These are phyloP conservation scores for Acanthamoeba sp. DNA, from an alignment of 208 protist genomes.

Conservation along the genomic window DNA sequence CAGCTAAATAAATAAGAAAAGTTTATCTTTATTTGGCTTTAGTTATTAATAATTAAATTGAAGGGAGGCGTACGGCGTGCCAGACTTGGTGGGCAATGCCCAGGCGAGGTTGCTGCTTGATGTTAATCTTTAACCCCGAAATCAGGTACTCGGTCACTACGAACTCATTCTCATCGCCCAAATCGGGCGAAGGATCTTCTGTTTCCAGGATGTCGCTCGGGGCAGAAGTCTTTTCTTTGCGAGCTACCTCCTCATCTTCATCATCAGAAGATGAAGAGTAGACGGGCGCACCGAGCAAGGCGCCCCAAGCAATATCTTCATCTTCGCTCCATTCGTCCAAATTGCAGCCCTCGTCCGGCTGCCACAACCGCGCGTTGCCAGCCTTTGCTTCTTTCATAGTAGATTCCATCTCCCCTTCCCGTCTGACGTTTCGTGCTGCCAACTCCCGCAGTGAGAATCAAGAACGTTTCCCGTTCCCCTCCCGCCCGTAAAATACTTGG, in stretches of 20 bases:
- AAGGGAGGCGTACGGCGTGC: constrained; percentile 17
- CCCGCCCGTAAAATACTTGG: no score
- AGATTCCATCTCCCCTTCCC: background rate
- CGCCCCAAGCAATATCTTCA: constrained; percentile 17
- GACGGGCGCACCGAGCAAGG: background rate
- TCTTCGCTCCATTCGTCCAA: constrained; percentile 29
- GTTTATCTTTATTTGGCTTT: background rate
- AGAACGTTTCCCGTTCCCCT: no score
- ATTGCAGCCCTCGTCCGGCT: constrained; percentile 12
- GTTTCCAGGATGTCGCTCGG: background rate
- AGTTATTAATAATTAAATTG: background rate
- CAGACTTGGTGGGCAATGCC: constrained; percentile 74
- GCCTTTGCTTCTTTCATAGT: background rate
- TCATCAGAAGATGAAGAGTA: constrained; percentile 15
- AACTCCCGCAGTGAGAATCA: no score
- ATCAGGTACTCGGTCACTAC: constrained; percentile 27
- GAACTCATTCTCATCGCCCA: constrained; percentile 43
- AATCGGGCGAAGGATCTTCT: no score
- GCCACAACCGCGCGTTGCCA: background rate
- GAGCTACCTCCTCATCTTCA: background rate
- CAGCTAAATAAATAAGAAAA: background rate
- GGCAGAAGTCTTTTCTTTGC: background rate
- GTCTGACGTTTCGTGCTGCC: no score
- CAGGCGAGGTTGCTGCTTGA: constrained; percentile 55
- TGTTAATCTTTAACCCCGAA: constrained; percentile 12